These are phyloP conservation scores for Pleoardoris graminearum DNA, from an alignment of 2,329 filamentous ascomycete species.

Conservation along the genomic window DNA sequence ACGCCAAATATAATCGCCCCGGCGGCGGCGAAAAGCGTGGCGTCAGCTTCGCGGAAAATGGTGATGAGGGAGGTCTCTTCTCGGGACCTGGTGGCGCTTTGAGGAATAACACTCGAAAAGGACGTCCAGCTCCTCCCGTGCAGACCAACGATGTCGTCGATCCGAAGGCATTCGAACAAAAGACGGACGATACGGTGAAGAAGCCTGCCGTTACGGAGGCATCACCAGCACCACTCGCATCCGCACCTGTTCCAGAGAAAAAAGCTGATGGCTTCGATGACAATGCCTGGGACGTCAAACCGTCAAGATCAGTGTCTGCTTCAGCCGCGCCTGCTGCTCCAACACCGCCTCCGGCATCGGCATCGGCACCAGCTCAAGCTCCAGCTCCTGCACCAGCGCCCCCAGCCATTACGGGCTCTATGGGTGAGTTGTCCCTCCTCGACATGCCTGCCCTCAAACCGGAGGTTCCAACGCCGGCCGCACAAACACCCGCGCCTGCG, in stretches of 20 bases:
- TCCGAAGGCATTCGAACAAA: conserved; percentile 77
- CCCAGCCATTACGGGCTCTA: conserved; percentile 62
- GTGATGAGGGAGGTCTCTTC: conserved; percentile 72
- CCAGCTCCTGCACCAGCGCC: conserved; percentile 61
- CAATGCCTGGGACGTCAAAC: conserved; percentile 96
- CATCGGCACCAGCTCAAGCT: conserved; percentile 54
- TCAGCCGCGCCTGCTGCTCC: conserved; percentile 46
- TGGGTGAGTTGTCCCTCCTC: conserved; percentile 69
- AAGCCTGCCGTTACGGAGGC: conserved; percentile 48
- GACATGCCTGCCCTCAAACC: conserved; percentile 50
- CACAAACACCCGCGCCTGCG: conserved; percentile 50
- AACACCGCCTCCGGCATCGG: conserved; percentile 47
- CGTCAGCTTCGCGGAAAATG: conserved; percentile 63
- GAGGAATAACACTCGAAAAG: conserved; percentile 92
- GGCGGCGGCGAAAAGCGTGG: conserved; percentile 57
- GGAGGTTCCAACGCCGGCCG: conserved; percentile 45
- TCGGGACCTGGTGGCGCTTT: conserved; percentile 89
- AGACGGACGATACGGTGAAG: conserved; percentile 51
- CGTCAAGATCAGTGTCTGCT: conserved; percentile 60
- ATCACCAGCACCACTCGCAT: conserved; percentile 54
- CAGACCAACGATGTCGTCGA: conserved; percentile 86
- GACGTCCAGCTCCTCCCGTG: conserved; percentile 82
- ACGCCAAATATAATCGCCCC: conserved; percentile 75
- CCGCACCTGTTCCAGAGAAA: conserved; percentile 54
- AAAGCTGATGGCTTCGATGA: conserved; percentile 79